These are phyloP conservation scores for Capsicum pubescens DNA, from an alignment of 257 asterid genomes.

Conservation along the genomic window DNA sequence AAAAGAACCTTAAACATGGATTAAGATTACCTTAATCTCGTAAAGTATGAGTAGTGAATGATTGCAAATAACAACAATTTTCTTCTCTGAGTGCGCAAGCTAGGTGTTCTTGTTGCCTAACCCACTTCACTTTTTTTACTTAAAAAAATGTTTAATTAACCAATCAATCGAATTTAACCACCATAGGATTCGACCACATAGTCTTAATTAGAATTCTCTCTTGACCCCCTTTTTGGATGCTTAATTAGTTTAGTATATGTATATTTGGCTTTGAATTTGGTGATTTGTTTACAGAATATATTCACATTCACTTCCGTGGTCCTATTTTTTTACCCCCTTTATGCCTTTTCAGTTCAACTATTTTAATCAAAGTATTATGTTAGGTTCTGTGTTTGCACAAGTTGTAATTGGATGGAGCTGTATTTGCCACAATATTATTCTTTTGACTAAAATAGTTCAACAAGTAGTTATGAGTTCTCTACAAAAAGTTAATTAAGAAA, in stretches of 20 bases:
- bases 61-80: not conserved
- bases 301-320: constrained; percentile 45
- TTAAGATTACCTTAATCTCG: constrained; percentile 15
- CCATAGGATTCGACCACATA: constrained; percentile 5
- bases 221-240: not conserved
- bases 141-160: not conserved
- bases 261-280: constrained; percentile 28
- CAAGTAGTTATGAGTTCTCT: not conserved
- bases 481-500: not conserved
- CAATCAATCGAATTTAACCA: not conserved
- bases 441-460: constrained; percentile 47
- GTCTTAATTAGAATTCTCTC: not conserved
- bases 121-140: constrained; percentile 9
- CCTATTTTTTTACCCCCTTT: constrained; percentile 28
- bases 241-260: constrained; percentile 14
- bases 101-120: constrained; percentile 26
- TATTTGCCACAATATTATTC: constrained; percentile 36
- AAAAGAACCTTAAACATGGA: constrained; percentile 22
- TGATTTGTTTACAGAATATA: constrained; percentile 38
- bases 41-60: constrained; percentile 23
- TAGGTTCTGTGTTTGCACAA: constrained; percentile 35
- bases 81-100: constrained; percentile 19
- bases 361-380: not conserved
- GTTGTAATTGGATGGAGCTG: constrained; percentile 31
- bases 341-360: constrained; percentile 23